Evolutionary conservation across 768 basidiomycete species (phyloP).

Genomic region (Russula griseocarnosa): DNA sequence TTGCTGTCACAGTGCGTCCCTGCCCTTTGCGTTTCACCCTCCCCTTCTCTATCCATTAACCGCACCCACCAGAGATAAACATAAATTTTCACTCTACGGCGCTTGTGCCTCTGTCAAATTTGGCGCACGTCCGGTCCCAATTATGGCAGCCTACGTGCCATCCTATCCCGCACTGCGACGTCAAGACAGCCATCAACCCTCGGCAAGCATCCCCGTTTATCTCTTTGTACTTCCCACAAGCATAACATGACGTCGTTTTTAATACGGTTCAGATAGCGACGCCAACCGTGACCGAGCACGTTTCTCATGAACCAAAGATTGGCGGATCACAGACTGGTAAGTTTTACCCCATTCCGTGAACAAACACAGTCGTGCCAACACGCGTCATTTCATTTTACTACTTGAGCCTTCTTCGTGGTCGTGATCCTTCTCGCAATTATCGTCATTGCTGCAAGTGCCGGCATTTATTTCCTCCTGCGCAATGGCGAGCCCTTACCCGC

Average conservation of each 20-base stretch:
- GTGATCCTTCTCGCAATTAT: constrained; percentile 53
- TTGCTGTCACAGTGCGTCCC: neutral
- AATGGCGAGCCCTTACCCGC: constrained; percentile 44
- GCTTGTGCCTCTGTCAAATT: neutral
- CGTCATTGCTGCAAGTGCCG: constrained; percentile 50
- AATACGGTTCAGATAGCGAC: constrained; percentile 3
- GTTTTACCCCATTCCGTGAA: neutral
- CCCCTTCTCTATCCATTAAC: neutral
- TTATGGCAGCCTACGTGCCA: constrained; percentile 2
- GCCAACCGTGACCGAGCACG: neutral
- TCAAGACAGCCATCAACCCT: neutral
- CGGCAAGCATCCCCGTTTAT: constrained; percentile 7
- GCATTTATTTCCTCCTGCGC: constrained; percentile 54
- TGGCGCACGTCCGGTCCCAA: neutral
- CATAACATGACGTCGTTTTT: constrained; percentile 5
- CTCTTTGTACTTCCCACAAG: neutral
- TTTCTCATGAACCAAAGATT: constrained; percentile 17
- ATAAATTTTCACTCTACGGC: neutral
- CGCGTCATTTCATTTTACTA: neutral
- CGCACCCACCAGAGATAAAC: neutral
- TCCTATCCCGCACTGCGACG: neutral
- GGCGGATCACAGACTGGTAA: constrained; percentile 27
- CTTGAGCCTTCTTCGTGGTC: constrained; percentile 49
- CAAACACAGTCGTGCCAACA: neutral
- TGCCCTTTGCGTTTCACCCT: neutral